Conservation (phyloP, 2,329 filamentous ascomycete species). For the Venturia carpophila region DNA sequence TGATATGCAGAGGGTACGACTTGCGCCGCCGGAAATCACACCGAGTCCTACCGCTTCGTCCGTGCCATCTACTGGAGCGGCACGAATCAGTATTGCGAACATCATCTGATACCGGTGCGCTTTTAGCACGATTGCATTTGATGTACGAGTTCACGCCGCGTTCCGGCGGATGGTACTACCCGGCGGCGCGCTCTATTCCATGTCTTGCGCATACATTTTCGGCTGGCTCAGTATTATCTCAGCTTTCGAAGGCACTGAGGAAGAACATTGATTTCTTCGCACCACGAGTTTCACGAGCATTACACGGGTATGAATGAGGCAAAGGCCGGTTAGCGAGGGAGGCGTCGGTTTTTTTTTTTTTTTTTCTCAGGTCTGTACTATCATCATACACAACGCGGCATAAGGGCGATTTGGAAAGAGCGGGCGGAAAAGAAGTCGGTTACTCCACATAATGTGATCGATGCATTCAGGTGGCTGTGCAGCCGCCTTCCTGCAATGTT, state of each 20-base stretch:
- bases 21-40: constrained; percentile 23
- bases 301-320: not conserved
- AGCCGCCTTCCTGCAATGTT: no score
- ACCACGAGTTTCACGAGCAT: not conserved
- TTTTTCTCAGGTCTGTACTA: not conserved
- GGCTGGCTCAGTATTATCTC: not conserved
- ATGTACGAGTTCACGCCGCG: not conserved
- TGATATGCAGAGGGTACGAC: constrained; percentile 31
- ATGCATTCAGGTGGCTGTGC: not conserved
- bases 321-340: not conserved
- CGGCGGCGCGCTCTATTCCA: not conserved
- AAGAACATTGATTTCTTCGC: not conserved
- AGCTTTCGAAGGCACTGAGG: not conserved
- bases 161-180: not conserved
- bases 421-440: not conserved
- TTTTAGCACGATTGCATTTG: not conserved
- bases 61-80: constrained; percentile 24
- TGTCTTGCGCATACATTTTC: not conserved
- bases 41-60: constrained; percentile 12
- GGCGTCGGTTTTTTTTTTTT: no score
- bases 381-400: not conserved
- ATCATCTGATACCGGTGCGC: constrained; percentile 27
- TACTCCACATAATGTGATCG: not conserved
- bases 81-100: constrained; percentile 38
- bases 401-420: not conserved